These are phyloP conservation scores for Neurospora pannonica DNA, from an alignment of 495 filamentous ascomycete species.

Conservation along the genomic window DNA sequence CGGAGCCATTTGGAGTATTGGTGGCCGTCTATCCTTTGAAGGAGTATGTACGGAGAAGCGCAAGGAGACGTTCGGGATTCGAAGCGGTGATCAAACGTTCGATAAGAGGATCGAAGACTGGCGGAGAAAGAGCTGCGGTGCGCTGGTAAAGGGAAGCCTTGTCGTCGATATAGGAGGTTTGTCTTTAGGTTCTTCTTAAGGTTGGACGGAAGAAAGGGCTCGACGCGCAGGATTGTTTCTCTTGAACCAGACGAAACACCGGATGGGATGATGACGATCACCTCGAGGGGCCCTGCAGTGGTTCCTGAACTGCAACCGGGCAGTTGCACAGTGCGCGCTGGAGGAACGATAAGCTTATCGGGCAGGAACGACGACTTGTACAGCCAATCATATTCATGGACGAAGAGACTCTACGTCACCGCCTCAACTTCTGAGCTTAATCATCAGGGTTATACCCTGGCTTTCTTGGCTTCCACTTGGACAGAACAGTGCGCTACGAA, in stretches of 20 bases:
- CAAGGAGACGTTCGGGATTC: neutral
- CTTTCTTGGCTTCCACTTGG: neutral
- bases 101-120: neutral
- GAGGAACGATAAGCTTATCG: neutral
- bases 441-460: neutral
- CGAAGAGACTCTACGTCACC: neutral
- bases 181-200: neutral
- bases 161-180: neutral
- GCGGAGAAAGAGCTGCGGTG: neutral
- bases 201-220: neutral
- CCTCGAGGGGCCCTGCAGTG: neutral
- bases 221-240: neutral
- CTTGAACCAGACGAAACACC: neutral
- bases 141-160: neutral
- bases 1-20: slow-evolving; percentile 6
- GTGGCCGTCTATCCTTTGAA: neutral
- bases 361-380: neutral
- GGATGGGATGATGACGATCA: neutral
- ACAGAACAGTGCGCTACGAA: neutral
- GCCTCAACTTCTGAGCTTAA: neutral
- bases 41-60: neutral
- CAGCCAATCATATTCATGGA: neutral
- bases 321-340: neutral
- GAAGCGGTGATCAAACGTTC: neutral
- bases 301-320: neutral